Evolutionary conservation across 164 flowering plant species (phyloP), one percentile per base, ranked within the genome.

Genomic region (Paratinospora sagittata): DNA sequence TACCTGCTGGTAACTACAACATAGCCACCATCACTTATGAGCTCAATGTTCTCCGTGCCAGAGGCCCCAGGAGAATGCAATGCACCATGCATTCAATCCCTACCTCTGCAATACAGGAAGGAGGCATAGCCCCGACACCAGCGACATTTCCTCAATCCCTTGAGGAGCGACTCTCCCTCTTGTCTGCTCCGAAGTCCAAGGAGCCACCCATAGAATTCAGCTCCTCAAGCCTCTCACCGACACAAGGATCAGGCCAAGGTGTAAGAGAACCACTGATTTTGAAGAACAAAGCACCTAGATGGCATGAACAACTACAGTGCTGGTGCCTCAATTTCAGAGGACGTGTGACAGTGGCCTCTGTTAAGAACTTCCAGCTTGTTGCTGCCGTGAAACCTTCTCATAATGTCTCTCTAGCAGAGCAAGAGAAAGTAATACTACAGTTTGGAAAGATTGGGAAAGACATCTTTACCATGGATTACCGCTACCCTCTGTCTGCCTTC

Each of bases 271-370:
- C 93, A 26, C 67, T 92, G 65, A 68, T 85, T 21, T 69, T 92
- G 75, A 88, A 84, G 80, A 92, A 92, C 67, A 92, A 88, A 77
- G 80, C 89, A 69, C 98, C 98, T 30, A 33, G 72, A 58, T 69
- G 72, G 72, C 72, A 69, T 33, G 72, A 69, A 19, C 72, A 69
- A 7, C 78, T 90, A 67, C 98, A 92, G 70, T 92, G 96, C 69
- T 92, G 98, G 96, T 90, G 98, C 79, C 80, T 92, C 33, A 92
- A 92, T 76, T 92, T 92, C 80, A 86, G 85, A 80, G 98, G 98
- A 3, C 90, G 96, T 57, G 96, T 90, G 19, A 92, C 96, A 0
- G 98, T 93, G 55, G 98, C 98, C 2, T 93, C 98, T 8, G 97
- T 93, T 19, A 93, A 93, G 85, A 93, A 93, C 70, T 93, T 93